phyloP scores from a whole-genome alignment of 2,329 filamentous ascomycete species.

The Didymella sp. region DNA sequence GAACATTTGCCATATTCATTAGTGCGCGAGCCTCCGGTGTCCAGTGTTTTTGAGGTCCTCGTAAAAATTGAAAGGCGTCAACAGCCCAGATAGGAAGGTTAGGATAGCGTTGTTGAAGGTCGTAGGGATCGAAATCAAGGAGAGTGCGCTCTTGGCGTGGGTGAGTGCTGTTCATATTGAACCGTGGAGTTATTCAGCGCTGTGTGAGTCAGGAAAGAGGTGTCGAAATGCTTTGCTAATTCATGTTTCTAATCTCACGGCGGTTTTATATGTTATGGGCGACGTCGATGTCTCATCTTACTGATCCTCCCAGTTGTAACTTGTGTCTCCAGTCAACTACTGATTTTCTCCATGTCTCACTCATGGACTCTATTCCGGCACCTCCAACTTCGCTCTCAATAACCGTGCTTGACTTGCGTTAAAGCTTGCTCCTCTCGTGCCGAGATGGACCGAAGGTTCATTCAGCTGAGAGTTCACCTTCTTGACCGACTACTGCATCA shows the following conservation, averaged over 20 bases:
- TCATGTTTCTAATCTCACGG: not conserved
- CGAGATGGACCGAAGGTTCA: not conserved
- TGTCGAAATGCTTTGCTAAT: not conserved
- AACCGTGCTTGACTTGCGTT: not conserved
- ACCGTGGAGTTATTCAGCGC: not conserved
- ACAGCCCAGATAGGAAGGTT: slow-evolving; percentile 5
- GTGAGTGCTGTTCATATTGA: not conserved
- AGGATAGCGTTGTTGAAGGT: not conserved
- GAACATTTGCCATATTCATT: not conserved
- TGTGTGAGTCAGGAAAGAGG: not conserved
- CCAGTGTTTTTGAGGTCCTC: not conserved
- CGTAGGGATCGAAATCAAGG: not conserved
- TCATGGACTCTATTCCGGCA: not conserved
- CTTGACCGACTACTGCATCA: not conserved
- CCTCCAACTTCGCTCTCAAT: not conserved
- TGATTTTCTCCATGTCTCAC: not conserved
- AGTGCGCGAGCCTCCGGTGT: slow-evolving; percentile 8
- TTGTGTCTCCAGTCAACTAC: not conserved
- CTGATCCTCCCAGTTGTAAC: not conserved
- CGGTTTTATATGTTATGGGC: not conserved
- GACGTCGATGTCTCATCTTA: not conserved
- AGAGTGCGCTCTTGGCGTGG: not conserved
- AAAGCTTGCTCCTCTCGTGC: too few relatives aligned
- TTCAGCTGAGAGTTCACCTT: not conserved
- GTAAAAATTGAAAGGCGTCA: not conserved